Percentiles rank a stretch among this genome's conserved stretches.
phyloP scores from a whole-genome alignment of 768 basidiomycete species.

The Leucosporidium yakuticum region DNA sequence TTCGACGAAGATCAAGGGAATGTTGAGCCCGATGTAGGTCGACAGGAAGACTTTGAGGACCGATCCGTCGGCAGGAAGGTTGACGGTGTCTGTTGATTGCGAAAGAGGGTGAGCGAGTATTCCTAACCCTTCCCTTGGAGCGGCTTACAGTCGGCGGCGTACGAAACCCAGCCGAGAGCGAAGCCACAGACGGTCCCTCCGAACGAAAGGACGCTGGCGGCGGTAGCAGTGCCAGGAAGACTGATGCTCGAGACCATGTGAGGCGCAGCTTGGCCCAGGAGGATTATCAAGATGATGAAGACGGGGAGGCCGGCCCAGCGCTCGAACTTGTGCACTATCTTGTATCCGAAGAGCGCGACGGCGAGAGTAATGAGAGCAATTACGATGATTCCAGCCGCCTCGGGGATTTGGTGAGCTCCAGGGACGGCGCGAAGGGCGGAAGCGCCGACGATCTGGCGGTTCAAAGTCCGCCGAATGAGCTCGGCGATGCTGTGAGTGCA shows the following conservation, averaged over 20 bases:
- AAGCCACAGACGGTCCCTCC: constrained; percentile 45
- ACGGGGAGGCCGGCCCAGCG: constrained; percentile 48
- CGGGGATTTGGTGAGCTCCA: constrained; percentile 41
- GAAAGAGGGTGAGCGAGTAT: too few species aligned
- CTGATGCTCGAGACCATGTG: constrained; percentile 3
- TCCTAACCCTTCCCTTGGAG: too few species aligned
- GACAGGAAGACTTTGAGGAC: constrained; percentile 46
- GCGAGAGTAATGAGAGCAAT: constrained; percentile 48
- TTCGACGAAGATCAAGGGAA: constrained; percentile 45
- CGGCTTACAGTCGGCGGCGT: constrained; percentile 43
- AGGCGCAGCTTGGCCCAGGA: constrained; percentile 18
- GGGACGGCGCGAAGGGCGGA: constrained; percentile 37
- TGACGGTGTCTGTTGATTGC: constrained; percentile 43
- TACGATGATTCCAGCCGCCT: constrained; percentile 49
- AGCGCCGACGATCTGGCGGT: constrained; percentile 37
- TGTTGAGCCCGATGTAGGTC: constrained; percentile 43
- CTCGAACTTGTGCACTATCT: constrained; percentile 47
- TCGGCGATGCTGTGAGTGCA: too few species aligned
- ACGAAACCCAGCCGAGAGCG: constrained; percentile 47
- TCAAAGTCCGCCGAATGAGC: too few species aligned
- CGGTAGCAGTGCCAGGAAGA: constrained; percentile 41
- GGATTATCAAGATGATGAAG: constrained; percentile 46
- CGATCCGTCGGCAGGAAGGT: constrained; percentile 45
- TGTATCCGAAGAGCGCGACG: constrained; percentile 47
- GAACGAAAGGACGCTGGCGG: constrained; percentile 46